Conservation (phyloP, 148 eudicot species). For the Fagopyrum tataricum region DNA sequence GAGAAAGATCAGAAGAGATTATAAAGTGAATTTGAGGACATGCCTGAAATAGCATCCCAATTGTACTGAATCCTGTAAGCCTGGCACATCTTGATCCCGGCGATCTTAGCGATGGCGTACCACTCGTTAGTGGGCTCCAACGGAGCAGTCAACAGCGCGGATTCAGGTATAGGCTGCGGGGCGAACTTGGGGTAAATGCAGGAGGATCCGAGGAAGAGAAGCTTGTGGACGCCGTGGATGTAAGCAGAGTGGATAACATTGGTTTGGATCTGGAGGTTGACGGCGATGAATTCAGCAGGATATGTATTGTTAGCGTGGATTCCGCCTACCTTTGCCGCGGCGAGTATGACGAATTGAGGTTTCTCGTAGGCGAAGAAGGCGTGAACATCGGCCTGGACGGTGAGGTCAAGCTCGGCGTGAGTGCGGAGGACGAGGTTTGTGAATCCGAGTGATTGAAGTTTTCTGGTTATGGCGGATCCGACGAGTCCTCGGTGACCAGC, state of each 20-base stretch:
- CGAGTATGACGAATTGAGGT: constrained; percentile 72
- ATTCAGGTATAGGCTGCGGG: constrained; percentile 85
- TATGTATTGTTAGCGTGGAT: constrained; percentile 94
- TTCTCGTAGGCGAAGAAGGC: constrained; percentile 67
- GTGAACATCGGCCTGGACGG: constrained; percentile 62
- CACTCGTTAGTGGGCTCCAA: constrained; percentile 95
- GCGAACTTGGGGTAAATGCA: constrained; percentile 98
- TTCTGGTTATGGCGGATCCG: constrained; percentile 78
- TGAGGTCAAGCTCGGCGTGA: constrained; percentile 88
- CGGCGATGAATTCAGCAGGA: constrained; percentile 85
- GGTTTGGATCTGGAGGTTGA: constrained; percentile 88
- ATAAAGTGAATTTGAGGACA: not conserved
- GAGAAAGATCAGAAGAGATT: not conserved
- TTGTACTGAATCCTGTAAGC: constrained; percentile 47
- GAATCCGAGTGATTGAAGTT: constrained; percentile 49
- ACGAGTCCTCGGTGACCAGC: constrained; percentile 97
- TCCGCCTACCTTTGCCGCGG: constrained; percentile 99
- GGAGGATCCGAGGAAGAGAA: constrained; percentile 81
- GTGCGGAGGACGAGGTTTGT: constrained; percentile 58
- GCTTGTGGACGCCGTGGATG: constrained; percentile 47
- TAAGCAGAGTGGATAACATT: constrained; percentile 74
- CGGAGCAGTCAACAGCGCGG: constrained; percentile 64
- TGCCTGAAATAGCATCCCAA: constrained; percentile 32
- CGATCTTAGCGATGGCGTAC: constrained; percentile 91
- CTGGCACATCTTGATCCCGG: constrained; percentile 94